Conservation (phyloP, 257 asterid species). For the Jacaranda copaia region DNA sequence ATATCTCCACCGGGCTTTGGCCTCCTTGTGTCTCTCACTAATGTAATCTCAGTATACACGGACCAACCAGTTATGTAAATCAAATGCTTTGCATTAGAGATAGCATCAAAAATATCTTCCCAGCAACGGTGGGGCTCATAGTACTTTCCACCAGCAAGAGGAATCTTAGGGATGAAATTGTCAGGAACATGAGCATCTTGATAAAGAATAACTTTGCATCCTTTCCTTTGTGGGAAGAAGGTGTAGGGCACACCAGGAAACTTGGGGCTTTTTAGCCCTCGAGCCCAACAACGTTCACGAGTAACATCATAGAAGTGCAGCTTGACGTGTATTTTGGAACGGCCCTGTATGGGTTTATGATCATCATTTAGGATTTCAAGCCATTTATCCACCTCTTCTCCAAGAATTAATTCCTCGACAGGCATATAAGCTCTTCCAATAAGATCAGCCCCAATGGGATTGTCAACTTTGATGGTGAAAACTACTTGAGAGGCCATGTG, state of each 20-base stretch:
- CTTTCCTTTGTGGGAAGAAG: constrained; percentile 59
- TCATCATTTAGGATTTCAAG: constrained; percentile 40
- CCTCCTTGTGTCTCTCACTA: constrained; percentile 58
- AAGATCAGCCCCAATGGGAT: constrained; percentile 54
- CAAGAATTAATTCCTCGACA: constrained; percentile 28
- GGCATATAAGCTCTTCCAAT: constrained; percentile 54
- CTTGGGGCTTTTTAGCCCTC: constrained; percentile 49
- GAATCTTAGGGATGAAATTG: constrained; percentile 61
- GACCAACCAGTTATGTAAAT: constrained; percentile 83
- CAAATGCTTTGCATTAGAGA: constrained; percentile 58
- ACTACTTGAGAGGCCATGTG: constrained; percentile 51
- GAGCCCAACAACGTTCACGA: constrained; percentile 50
- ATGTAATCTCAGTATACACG: constrained; percentile 60
- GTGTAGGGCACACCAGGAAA: constrained; percentile 73
- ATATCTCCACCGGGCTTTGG: constrained; percentile 66
- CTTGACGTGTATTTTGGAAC: constrained; percentile 55
- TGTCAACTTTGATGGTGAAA: constrained; percentile 51
- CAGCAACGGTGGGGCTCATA: constrained; percentile 75
- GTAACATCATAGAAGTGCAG: constrained; percentile 54
- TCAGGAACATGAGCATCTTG: constrained; percentile 78
- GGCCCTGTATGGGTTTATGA: constrained; percentile 42
- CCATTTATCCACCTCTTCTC: constrained; percentile 55
- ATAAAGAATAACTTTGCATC: constrained; percentile 64
- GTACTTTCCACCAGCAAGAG: constrained; percentile 59
- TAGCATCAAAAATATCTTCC: constrained; percentile 73